phyloP scores from a whole-genome alignment of 192 early-diverging fungal genomes.

The Rhizoclosmatium sp. region DNA sequence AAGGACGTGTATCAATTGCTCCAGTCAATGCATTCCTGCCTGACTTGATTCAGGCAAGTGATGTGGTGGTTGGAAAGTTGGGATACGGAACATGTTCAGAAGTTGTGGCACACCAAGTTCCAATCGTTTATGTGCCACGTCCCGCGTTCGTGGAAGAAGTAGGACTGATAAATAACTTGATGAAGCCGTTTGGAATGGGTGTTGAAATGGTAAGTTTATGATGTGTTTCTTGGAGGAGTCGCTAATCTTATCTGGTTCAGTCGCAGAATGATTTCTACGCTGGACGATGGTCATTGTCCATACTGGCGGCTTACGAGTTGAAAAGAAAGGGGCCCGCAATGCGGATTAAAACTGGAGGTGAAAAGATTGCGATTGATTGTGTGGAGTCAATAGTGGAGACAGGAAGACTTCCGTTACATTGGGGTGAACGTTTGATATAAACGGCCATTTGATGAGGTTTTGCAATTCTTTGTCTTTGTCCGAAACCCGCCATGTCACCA shows the following conservation, averaged over 20 bases:
- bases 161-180: slow-evolving; percentile 53
- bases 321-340: neutral
- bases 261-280: slow-evolving; percentile 36
- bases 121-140: slow-evolving; percentile 59
- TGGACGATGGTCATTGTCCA: slow-evolving; percentile 20
- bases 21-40: slow-evolving; percentile 50
- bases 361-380: slow-evolving; percentile 17
- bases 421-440: too few relatives aligned
- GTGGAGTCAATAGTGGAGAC: slow-evolving; percentile 16
- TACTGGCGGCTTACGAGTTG: slow-evolving; percentile 23
- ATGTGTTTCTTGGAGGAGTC: neutral
- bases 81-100: slow-evolving; percentile 65
- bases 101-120: slow-evolving; percentile 53
- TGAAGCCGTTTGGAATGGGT: slow-evolving; percentile 49
- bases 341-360: slow-evolving; percentile 14
- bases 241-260: neutral
- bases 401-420: neutral
- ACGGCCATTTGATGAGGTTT: too few relatives aligned
- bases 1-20: slow-evolving; percentile 6
- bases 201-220: slow-evolving; percentile 51
- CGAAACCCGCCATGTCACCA: too few relatives aligned
- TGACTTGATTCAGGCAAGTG: slow-evolving; percentile 55
- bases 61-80: slow-evolving; percentile 60
- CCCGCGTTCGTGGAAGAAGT: slow-evolving; percentile 60
- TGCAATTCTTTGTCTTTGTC: too few relatives aligned